Evolutionary conservation across 139 green algal genomes (phyloP).

Genomic region (Coelastrella sp.): DNA sequence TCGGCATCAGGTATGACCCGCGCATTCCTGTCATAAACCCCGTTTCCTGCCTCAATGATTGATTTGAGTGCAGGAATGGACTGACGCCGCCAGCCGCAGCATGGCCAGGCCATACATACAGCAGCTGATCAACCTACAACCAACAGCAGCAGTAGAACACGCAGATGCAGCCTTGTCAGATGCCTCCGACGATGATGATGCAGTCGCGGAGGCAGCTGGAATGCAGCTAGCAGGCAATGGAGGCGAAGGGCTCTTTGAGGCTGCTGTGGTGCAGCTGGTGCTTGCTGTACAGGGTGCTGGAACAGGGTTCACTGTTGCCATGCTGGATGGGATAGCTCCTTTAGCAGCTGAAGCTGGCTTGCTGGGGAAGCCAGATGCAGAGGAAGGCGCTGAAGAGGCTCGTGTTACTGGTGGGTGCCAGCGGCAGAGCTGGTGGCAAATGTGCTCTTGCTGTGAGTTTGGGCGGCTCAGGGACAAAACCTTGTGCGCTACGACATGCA

Average conservation of each 20-base stretch:
- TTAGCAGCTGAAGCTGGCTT: not conserved
- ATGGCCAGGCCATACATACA: not conserved
- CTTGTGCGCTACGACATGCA: no score
- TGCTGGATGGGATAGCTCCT: slow-evolving; percentile 15
- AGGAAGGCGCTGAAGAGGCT: not conserved
- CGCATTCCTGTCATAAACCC: no score
- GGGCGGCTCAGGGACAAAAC: no score
- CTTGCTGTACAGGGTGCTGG: slow-evolving; percentile 1
- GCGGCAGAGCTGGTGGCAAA: not conserved
- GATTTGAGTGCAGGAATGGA: slow-evolving; percentile 24
- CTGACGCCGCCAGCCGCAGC: slow-evolving; percentile 30
- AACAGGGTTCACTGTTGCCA: not conserved
- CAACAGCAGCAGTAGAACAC: not conserved
- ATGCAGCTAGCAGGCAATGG: slow-evolving; percentile 42
- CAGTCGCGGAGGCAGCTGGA: not conserved
- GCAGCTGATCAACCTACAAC: slow-evolving; percentile 8
- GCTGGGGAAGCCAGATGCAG: not conserved
- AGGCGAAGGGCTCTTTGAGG: slow-evolving; percentile 35
- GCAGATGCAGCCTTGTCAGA: not conserved
- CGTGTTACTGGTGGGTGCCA: not conserved
- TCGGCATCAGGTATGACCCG: no score
- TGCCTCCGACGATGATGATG: not conserved
- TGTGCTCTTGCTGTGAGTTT: no score
- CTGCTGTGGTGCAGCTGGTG: slow-evolving; percentile 27
- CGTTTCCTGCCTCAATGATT: no score